phyloP scores from a whole-genome alignment of 2,329 filamentous ascomycete species.

The Cladosporium sphaerospermum region DNA sequence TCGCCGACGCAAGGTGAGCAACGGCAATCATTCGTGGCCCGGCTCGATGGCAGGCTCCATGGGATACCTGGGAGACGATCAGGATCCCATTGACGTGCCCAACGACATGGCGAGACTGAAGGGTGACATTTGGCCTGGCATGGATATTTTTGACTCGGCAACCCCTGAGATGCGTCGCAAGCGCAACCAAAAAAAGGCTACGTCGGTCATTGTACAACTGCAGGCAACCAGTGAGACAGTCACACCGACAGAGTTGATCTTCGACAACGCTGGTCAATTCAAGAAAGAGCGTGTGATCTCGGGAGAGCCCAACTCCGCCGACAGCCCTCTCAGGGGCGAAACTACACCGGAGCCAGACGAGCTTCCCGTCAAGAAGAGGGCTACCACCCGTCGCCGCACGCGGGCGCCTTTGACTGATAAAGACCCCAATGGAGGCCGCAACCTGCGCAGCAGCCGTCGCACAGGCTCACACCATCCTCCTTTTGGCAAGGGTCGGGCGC shows the following conservation, averaged over 20 bases:
- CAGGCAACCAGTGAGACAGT: constrained; percentile 58
- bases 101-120: constrained; percentile 52
- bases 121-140: constrained; percentile 68
- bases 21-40: constrained; percentile 17
- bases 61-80: constrained; percentile 23
- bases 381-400: constrained; percentile 5
- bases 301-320: constrained; percentile 33
- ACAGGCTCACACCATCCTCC: constrained; percentile 9
- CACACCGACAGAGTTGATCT: constrained; percentile 59
- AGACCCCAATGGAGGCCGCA: constrained; percentile 20
- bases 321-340: constrained; percentile 28
- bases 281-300: constrained; percentile 41
- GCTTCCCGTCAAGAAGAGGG: constrained; percentile 13
- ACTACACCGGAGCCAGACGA: constrained; percentile 25
- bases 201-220: constrained; percentile 63
- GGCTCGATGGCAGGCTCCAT: constrained; percentile 12
- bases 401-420: constrained; percentile 19
- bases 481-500: constrained; percentile 16
- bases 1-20: constrained; percentile 10
- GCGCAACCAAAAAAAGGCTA: constrained; percentile 71
- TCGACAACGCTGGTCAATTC: constrained; percentile 41
- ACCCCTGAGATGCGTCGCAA: constrained; percentile 66
- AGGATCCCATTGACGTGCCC: constrained; percentile 24
- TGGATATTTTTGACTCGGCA: constrained; percentile 76
- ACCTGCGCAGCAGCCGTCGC: constrained; percentile 8